Evolutionary conservation across 768 basidiomycete genomes (phyloP).

Genomic region (Trametes meyenii): DNA sequence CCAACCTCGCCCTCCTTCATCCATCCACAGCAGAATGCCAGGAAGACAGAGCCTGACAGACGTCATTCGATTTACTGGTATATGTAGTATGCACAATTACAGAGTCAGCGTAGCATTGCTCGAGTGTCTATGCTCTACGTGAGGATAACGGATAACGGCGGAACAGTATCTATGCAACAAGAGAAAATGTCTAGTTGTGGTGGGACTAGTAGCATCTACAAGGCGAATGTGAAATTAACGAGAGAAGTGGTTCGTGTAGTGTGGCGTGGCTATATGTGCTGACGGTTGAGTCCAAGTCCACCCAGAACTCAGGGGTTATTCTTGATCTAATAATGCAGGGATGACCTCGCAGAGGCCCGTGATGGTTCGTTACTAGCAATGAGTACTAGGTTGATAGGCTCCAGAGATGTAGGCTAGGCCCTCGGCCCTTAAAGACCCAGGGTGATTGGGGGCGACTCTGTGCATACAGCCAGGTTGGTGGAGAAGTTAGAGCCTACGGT

Average conservation of each 20-base stretch:
- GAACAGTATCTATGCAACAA: neutral
- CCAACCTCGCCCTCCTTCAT: no score
- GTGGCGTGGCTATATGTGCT: neutral
- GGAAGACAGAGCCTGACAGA: no score
- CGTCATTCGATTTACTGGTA: no score
- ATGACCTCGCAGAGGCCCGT: constrained; percentile 12
- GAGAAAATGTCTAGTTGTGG: no score
- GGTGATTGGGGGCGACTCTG: constrained; percentile 18
- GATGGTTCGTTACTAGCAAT: neutral
- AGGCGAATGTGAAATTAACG: neutral
- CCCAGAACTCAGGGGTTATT: neutral
- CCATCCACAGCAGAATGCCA: no score
- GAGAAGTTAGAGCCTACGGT: constrained; percentile 37
- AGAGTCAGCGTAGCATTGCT: no score
- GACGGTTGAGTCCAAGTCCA: constrained; percentile 7
- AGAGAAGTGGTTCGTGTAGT: neutral
- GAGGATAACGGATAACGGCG: neutral
- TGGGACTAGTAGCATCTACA: neutral
- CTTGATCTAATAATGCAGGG: constrained; percentile 15
- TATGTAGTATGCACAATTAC: no score
- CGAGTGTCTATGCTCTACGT: constrained; percentile 15
- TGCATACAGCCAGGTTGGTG: constrained; percentile 34
- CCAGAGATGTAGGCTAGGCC: neutral
- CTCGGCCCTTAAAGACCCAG: neutral
- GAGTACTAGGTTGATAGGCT: neutral